Evolutionary conservation across 2,329 filamentous ascomycete species (phyloP), one percentile per base, ranked within the genome.

Genomic region (Aureobasidium leucospermi): DNA sequence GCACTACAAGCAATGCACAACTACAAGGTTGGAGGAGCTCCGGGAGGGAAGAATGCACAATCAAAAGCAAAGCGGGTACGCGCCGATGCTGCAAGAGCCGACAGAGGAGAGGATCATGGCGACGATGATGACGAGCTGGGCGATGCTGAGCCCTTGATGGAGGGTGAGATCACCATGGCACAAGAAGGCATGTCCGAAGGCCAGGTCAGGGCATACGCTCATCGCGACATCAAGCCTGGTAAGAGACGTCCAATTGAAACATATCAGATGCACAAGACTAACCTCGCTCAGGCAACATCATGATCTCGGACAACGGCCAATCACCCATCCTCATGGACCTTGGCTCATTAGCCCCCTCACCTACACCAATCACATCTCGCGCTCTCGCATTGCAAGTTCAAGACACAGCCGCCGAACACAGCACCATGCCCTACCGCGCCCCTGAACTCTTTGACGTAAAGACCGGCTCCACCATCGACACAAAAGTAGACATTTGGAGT

Each of bases 391-490:
- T 99, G 49, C 90, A 92, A 57, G 89, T 96, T 38, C 94, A 97
- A 76, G 94, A 99, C 73, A 89, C 85, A 42, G 94, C 94, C 23
- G 94, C 93, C 58, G 94, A 99, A 73, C 93, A 97, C 79, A 93
- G 87, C 65, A 99, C 94, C 42, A 97, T 99, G 93, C 92, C 94
- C 0, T 99, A 99, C 76, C 90, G 94, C 61, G 94, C 94, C 1
- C 94, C 94, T 0, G 94, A 99, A 75, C 85, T 99, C 62, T 99
- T 99, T 74, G 94, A 99, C 73, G 94, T 97, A 60, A 96, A 96
- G 76, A 96, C 91, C 3, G 93, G 90, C 63, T 86, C 87, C 51
- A 84, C 90, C 53, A 88, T 99, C 69, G 94, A 97, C 74, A 96
- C 92, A 11, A 96, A 96, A 72, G 90, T 96, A 42, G 94, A 99